These are phyloP conservation scores for Colletotrichum sp. DNA, from an alignment of 2,329 filamentous ascomycete species.

Conservation along the genomic window DNA sequence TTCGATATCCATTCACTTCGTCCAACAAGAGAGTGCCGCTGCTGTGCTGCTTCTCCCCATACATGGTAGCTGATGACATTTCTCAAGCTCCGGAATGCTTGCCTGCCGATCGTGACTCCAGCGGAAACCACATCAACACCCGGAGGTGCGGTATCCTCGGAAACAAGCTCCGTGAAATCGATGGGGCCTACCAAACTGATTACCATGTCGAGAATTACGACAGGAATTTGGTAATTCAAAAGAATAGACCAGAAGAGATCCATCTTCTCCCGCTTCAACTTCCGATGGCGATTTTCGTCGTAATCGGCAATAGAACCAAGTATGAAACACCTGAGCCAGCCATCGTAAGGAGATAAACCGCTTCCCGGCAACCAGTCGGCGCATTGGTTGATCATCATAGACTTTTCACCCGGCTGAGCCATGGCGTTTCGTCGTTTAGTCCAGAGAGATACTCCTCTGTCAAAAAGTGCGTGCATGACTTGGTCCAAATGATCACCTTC, in stretches of 20 bases:
- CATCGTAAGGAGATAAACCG: accelerated
- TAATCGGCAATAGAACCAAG: background rate
- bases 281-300: background rate
- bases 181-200: accelerated
- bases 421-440: accelerated
- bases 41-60: too few relatives aligned
- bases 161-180: accelerated
- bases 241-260: background rate
- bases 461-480: background rate
- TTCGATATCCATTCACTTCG: background rate
- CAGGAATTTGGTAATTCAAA: accelerated
- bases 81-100: background rate
- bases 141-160: background rate
- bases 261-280: background rate
- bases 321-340: background rate
- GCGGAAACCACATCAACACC: accelerated
- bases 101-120: accelerated
- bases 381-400: background rate
- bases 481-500: accelerated
- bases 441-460: background rate
- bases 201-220: accelerated
- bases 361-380: accelerated
- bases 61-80: accelerated
- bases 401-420: background rate
- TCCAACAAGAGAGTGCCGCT: accelerated